Evolutionary conservation across 805 yeast genomes (phyloP).

Genomic region (Kuraishia hungarica): DNA sequence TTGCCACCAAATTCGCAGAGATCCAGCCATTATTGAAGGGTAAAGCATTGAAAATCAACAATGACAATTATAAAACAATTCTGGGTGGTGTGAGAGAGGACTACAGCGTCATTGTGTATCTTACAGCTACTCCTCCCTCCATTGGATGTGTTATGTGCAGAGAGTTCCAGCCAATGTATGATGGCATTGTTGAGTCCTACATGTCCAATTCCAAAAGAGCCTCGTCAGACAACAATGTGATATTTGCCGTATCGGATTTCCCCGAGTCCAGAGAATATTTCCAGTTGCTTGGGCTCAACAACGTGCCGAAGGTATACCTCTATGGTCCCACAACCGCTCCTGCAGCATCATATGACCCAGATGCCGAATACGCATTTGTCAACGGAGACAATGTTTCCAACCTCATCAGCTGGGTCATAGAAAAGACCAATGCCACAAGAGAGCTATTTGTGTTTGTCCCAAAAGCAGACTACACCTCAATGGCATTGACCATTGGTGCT

Average conservation of each 20-base stretch:
- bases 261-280: slow-evolving; percentile 44
- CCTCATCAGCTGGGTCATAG: slow-evolving; percentile 24
- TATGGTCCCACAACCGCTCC: slow-evolving; percentile 39
- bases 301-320: slow-evolving; percentile 71
- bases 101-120: slow-evolving; percentile 51
- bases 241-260: slow-evolving; percentile 73
- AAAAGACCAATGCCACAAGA: slow-evolving; percentile 21
- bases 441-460: slow-evolving; percentile 25
- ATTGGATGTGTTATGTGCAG: slow-evolving; percentile 74
- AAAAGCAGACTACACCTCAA: slow-evolving; percentile 32
- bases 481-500: slow-evolving; percentile 26
- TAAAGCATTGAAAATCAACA: slow-evolving; percentile 39
- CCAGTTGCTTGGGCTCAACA: slow-evolving; percentile 44
- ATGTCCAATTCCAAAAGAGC: slow-evolving; percentile 36
- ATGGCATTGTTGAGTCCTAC: slow-evolving; percentile 54
- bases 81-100: slow-evolving; percentile 61
- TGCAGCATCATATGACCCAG: slow-evolving; percentile 21
- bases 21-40: slow-evolving; percentile 5
- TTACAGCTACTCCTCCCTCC: slow-evolving; percentile 68
- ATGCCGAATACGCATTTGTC: slow-evolving; percentile 35
- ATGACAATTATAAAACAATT: slow-evolving; percentile 46
- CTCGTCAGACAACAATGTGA: slow-evolving; percentile 30
- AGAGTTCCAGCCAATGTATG: slow-evolving; percentile 59
- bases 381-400: slow-evolving; percentile 29
- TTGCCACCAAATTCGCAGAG: slow-evolving; percentile 3